phyloP scores from a whole-genome alignment of 306 rosid species.

The Trifolium dubium region DNA sequence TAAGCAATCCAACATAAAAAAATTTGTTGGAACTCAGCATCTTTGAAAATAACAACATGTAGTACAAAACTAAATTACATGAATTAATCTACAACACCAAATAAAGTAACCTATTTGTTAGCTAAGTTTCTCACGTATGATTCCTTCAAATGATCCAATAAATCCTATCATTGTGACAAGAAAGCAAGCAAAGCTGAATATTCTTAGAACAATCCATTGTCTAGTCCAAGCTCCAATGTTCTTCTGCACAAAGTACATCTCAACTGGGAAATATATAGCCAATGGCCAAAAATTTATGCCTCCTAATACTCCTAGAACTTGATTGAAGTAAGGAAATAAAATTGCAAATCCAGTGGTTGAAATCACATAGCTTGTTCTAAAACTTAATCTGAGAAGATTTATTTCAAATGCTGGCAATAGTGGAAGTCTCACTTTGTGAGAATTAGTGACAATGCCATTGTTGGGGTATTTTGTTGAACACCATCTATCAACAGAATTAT shows the following conservation, averaged over 20 bases:
- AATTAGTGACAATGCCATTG: constrained; percentile 62
- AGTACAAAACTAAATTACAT: neutral
- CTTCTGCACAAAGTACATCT: constrained; percentile 82
- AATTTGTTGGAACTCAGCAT: neutral
- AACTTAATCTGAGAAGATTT: constrained; percentile 65
- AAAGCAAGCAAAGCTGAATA: constrained; percentile 74
- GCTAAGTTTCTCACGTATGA: constrained; percentile 39
- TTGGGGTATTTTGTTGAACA: constrained; percentile 51
- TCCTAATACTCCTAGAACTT: constrained; percentile 79
- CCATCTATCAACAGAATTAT: constrained; percentile 67
- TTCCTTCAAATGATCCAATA: constrained; percentile 74
- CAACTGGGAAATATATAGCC: constrained; percentile 84
- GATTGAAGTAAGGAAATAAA: constrained; percentile 84
- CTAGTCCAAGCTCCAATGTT: constrained; percentile 69
- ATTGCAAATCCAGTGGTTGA: constrained; percentile 69
- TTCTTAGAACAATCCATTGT: constrained; percentile 67
- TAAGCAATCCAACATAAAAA: no score
- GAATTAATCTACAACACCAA: no score
- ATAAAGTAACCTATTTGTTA: neutral
- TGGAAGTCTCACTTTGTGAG: constrained; percentile 62
- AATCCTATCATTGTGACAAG: constrained; percentile 61
- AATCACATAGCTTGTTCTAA: constrained; percentile 69
- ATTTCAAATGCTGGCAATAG: constrained; percentile 49
- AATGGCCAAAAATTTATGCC: constrained; percentile 91
- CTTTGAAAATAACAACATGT: neutral